phyloP scores from a whole-genome alignment of 768 basidiomycete genomes.

The Hortiboletus flavorubellus region DNA sequence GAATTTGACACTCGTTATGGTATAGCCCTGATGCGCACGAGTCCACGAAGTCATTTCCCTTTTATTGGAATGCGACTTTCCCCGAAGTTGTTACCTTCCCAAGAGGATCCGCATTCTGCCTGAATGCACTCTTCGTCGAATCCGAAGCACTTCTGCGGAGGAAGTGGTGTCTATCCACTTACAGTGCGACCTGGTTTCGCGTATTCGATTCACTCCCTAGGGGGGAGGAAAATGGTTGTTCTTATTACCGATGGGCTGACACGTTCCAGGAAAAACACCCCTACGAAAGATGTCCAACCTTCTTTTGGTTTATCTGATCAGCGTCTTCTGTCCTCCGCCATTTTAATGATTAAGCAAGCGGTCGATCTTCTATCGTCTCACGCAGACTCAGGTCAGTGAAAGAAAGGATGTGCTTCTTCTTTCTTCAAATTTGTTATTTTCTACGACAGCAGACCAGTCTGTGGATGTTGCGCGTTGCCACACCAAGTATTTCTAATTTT shows the following conservation, averaged over 20 bases:
- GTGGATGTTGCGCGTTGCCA: background rate
- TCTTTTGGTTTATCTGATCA: conserved; percentile 3
- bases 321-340: background rate
- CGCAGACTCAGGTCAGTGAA: background rate
- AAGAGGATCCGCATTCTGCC: conserved; percentile 18
- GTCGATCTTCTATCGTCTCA: conserved; percentile 7
- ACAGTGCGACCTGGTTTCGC: conserved; percentile 3
- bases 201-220: conserved; percentile 1
- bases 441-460: background rate
- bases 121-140: conserved; percentile 6
- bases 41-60: conserved; percentile 4
- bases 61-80: conserved; percentile 1
- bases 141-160: conserved; percentile 2
- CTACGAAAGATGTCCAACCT: background rate
- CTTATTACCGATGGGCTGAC: conserved; percentile 15
- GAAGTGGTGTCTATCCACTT: conserved; percentile 7
- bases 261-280: conserved; percentile 6
- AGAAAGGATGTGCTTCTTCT: background rate
- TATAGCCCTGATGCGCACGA: conserved; percentile 3
- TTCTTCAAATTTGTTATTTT: background rate
- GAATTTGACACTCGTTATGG: conserved; percentile 1
- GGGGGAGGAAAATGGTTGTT: background rate
- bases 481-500: background rate
- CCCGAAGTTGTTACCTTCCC: conserved; percentile 16
- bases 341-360: conserved; percentile 1